These are phyloP conservation scores for Monilinia laxa DNA, from an alignment of 2,329 filamentous ascomycete species.

Conservation along the genomic window DNA sequence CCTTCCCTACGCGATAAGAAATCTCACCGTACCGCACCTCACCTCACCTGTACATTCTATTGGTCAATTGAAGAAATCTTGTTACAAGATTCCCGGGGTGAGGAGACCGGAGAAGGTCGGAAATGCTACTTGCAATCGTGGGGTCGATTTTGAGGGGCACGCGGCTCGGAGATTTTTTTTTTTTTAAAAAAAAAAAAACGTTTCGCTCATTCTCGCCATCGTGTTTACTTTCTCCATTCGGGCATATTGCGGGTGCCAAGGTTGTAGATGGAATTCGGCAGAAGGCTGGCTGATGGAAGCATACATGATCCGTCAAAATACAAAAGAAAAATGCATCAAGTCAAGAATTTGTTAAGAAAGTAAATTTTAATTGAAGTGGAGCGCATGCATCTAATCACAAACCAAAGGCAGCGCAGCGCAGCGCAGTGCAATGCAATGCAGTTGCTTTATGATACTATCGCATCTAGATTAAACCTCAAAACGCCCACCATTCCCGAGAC, in stretches of 20 bases:
- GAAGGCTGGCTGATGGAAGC: no score
- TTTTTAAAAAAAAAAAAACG: no score
- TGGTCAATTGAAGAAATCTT: neutral
- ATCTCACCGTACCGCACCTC: no score
- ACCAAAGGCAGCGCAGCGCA: slow-evolving; percentile 1
- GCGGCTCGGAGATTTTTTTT: no score
- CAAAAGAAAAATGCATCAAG: neutral
- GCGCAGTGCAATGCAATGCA: neutral
- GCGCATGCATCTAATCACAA: neutral
- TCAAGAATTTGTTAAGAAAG: neutral
- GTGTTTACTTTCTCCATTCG: no score
- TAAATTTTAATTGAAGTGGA: slow-evolving; percentile 1
- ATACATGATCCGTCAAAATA: neutral
- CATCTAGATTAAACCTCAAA: slow-evolving; percentile 15
- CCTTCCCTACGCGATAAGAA: no score
- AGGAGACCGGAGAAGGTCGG: slow-evolving; percentile 2
- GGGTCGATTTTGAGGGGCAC: neutral
- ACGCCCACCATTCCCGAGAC: slow-evolving; percentile 12
- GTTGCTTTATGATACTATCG: slow-evolving; percentile 15
- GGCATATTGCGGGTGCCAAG: no score
- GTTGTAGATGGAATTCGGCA: no score
- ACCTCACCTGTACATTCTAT: neutral
- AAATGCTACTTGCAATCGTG: slow-evolving; percentile 4
- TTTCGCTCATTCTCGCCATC: no score
- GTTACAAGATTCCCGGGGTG: neutral